Base-by-base conservation (phyloP, 208 protist species). In the Wallacemonas rigidus region DNA sequence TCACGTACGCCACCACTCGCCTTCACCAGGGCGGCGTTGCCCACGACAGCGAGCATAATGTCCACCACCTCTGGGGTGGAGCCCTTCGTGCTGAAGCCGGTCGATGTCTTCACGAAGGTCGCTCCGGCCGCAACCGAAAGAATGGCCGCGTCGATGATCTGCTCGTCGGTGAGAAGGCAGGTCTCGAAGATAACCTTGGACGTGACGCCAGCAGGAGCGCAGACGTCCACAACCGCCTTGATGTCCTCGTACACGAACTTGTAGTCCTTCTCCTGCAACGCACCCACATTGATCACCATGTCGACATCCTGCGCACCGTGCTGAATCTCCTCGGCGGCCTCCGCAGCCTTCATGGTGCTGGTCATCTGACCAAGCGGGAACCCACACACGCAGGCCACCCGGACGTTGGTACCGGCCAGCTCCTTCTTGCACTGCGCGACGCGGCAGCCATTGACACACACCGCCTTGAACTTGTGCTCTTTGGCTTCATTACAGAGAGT, bases 51-150 rank as follows among this genome's bases (percentile, higher is more conserved):
- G 56, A 97, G 84, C 97, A 99, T 98, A 5, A 98, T 63, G 64
- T 91, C 83, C 35, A 98, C 77, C 44, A 78, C 83, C 81, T 98
- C 91, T 2, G 84, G 85, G 2, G 89, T 98, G 11, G 97, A 91
- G 12, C 95, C 97, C 56, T 79, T 86, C 7, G 81, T 93, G 74
- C 85, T 89, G 76, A 98, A 98, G 11, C 97, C 97, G 15, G 97
- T 99, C 4, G 93, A 98, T 0, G 97, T 99, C 83, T 99, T 99
- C 60, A 99, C 95, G 68, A 91, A 99, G n/a, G 74, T 69, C 2
- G 94, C 97, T 11, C 88, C 91, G 7, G 93, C 95, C 2, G 94
- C 80, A 6, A 92, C 87, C 36, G 76, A 86, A 14, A 98, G 67
- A 35, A 98, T 89, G 54, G 72, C 93, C 15, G 73, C 82, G 72